Evolutionary conservation across 2,329 filamentous ascomycete genomes (phyloP), one percentile per base, ranked within the genome.

Genomic region (Colletotrichum ledebouriae): DNA sequence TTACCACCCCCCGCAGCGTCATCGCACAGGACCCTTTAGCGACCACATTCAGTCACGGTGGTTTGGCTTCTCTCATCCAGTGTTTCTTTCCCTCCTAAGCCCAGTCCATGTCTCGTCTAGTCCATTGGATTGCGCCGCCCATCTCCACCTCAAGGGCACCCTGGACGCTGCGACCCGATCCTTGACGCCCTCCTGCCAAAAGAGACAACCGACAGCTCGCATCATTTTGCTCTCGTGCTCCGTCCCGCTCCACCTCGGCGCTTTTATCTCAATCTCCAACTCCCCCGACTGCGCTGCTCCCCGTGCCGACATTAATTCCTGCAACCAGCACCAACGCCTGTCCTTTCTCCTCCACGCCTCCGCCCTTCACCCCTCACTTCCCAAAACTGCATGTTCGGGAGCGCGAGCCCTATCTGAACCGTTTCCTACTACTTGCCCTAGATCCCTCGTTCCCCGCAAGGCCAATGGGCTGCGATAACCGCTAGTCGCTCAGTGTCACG

Each of bases 391-490:
- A 25, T 70, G 55, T 55, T 50, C n/a, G 66, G 66, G 66, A 69
- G 63, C 67, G 53, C 49, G 59, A 46, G 60, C 34, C 66, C 42
- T 47, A 60, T 62, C 62, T 34, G 33, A 58, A 39, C 60, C 46
- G 60, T 47, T 42, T 39, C 44, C 49, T 34, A 66, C 42, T 52
- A 15, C 39, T 41, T 49, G 66, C 56, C 41, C 62, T 56, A 69
- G 49, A 65, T 55, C 47, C 20, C 49, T 20, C 20, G 17, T 66
- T 22, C 50, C 52, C 47, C 57, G 37, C 68, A 55, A 76, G 76
- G 84, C 82, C 84, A 85, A 89, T 89, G 87, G 83, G 83, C 84
- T 81, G 82, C 78, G 80, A 83, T 80, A 83, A 83, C 79, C 82
- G 83, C 78, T 88, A 87, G 82, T 73, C 78, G 80, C 78, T 76